Percentiles rank a stretch among this genome's conserved stretches.
phyloP scores from a whole-genome alignment of 1,284 basidiomycete species.

The Fomitiporia mediterranea region DNA sequence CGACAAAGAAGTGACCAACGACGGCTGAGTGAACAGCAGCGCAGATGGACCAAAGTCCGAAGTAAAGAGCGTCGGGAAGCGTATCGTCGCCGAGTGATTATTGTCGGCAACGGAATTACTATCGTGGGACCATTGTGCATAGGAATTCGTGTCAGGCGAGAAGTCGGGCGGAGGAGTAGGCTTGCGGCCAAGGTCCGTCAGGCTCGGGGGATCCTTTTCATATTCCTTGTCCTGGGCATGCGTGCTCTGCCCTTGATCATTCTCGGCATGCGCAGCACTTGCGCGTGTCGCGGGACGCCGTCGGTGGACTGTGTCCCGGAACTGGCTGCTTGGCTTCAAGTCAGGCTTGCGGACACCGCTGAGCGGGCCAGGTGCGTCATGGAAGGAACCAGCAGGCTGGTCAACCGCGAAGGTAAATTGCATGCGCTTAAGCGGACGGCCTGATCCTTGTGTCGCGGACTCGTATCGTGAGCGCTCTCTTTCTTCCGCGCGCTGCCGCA shows the following conservation, averaged over 20 bases:
- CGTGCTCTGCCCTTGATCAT: not conserved
- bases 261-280: conserved; percentile 22
- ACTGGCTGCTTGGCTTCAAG: conserved; percentile 60
- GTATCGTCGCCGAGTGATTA: conserved; percentile 34
- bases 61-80: conserved; percentile 67
- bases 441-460: conserved; percentile 58
- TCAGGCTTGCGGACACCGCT: conserved; percentile 57
- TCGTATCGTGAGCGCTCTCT: conserved; percentile 68
- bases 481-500: conserved; percentile 71
- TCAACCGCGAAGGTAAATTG: conserved; percentile 81
- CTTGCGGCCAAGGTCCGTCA: conserved; percentile 13
- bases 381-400: conserved; percentile 43
- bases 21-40: conserved; percentile 62
- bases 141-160: not conserved
- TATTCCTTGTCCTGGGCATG: not conserved
- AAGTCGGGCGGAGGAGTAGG: conserved; percentile 12
- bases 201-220: conserved; percentile 15
- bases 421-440: conserved; percentile 69
- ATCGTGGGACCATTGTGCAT: not conserved
- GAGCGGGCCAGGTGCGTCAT: conserved; percentile 34
- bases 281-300: conserved; percentile 35
- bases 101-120: conserved; percentile 19
- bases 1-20: conserved; percentile 59
- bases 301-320: conserved; percentile 47
- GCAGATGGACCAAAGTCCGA: conserved; percentile 70